Evolutionary conservation across 2,329 filamentous ascomycete species (phyloP), one percentile per base, ranked within the genome.

Genomic region (Colletotrichum zoysiae): DNA sequence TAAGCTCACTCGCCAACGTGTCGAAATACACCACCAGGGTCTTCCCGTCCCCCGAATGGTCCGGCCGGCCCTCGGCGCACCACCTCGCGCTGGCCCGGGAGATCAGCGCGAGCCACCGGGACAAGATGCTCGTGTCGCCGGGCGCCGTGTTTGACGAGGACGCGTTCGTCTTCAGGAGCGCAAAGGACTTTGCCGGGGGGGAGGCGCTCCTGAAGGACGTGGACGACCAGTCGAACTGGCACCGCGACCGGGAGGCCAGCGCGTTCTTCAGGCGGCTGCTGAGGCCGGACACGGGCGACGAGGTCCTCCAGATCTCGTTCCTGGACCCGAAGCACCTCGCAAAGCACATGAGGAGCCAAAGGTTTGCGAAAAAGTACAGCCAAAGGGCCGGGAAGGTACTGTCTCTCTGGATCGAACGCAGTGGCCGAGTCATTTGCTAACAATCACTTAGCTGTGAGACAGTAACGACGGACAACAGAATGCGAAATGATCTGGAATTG

Each of bases 121-220:
- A 56, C 6, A 56, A 56, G 30, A 56, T 56, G 53, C 53, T 56
- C 33, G 18, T 56, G 12, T 56, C 53, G 20, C 53, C 53, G n/a
- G 16, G 18, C 20, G 53, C 53, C 2, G 20, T 56, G 11, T 56
- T 56, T n/a, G 53, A 56, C 12, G 53, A 56, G 53, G 20, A 38
- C 7, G 0, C 18, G 1, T 56, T 56, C 12, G 53, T 56, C 9
- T 56, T 56, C 53, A 56, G 20, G 53, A 11, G 33, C 5, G 38
- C 53, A 16, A 56, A 23, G 6, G 20, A 56, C 33, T 38, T 18
- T 38, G 53, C 5, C 0, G 18, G 38, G 16, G 53, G 53, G 30
- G 33, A 23, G 1, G 33, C 33, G 11, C 23, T 56, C 14, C 20
- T 3, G 18, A 56, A 38, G 20, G 53, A 56, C 20, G 11, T 38